Base-by-base conservation (phyloP, 1,284 basidiomycete species). In the Boletus austroedulis region DNA sequence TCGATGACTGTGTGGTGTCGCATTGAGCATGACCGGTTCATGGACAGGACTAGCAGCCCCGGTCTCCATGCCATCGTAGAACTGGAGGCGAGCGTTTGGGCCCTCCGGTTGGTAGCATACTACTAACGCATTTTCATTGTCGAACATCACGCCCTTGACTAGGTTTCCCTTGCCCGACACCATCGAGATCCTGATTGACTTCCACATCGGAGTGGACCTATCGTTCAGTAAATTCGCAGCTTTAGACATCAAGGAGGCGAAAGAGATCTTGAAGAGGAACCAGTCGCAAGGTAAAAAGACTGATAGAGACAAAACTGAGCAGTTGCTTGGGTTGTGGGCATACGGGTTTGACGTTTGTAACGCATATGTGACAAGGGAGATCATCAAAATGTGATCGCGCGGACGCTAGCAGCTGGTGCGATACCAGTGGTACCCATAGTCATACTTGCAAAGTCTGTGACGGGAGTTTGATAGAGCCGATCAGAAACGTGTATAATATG, bases 21-120 rank as follows among this genome's bases (percentile, higher is more conserved):
- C 12, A 34, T 10, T 10, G 67, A 67, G 38, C 38, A 9, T 21
- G n/a, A 21, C 38, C n/a, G 38, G n/a, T 40, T 43, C 21, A 14
- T 24, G 11, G 21, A 44, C 11, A 44, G 23, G 24, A 17, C 26
- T 26, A 24, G 17, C 23, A 44, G 26, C 12, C 5, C 17, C 4
- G 15, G 23, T 17, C 43, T 14, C 23, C 43, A 26, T 23, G 14
- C 23, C 14, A 26, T 12, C 26, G 23, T 44, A 8, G 4, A 12
- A 24, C 21, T n/a, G 21, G 1, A 19, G 15, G 43, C 26, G 23
- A 24, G 24, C 15, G 7, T 24, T 8, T 44, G 17, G n/a, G n/a
- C n/a, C n/a, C n/a, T 44, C 7, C 26, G 4, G 24, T 19, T 2
- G 24, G 43, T 44, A 38, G 9, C n/a, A n/a, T n/a, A 21, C 10